phyloP scores from a whole-genome alignment of 768 basidiomycete species.

The Amanita inopinata region DNA sequence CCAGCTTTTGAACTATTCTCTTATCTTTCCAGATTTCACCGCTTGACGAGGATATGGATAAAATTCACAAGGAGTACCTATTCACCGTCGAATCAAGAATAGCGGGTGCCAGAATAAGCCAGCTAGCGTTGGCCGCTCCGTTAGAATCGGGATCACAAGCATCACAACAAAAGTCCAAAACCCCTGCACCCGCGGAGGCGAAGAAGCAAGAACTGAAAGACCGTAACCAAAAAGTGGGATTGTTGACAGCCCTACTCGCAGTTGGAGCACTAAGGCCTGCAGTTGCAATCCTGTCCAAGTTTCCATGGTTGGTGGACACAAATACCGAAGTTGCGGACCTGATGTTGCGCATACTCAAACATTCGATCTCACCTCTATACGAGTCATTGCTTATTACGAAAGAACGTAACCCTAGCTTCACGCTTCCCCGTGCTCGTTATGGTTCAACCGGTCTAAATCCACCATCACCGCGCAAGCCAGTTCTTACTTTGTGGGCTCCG shows the following conservation, averaged over 20 bases:
- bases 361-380: conserved; percentile 65
- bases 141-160: conserved; percentile 43
- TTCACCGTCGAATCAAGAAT: conserved; percentile 55
- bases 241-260: conserved; percentile 73
- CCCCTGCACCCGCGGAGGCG: conserved; percentile 27
- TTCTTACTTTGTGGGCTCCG: conserved; percentile 71
- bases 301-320: conserved; percentile 77
- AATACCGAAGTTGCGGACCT: conserved; percentile 82
- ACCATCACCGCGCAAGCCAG: conserved; percentile 47
- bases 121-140: conserved; percentile 79
- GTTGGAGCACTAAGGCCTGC: conserved; percentile 78
- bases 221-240: conserved; percentile 70
- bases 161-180: conserved; percentile 29
- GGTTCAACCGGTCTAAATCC: conserved; percentile 44
- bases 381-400: conserved; percentile 40
- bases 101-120: conserved; percentile 58
- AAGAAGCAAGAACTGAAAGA: conserved; percentile 36
- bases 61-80: conserved; percentile 54
- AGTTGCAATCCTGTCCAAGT: conserved; percentile 69
- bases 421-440: conserved; percentile 54
- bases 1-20: not conserved
- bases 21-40: conserved; percentile 28
- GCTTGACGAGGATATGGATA: conserved; percentile 66
- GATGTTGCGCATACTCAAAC: conserved; percentile 63
- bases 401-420: conserved; percentile 53